Percentiles rank a stretch among this genome's conserved stretches.
Evolutionary conservation across 2,329 filamentous ascomycete species (phyloP).

Genomic region (Huntiella moniliformis): DNA sequence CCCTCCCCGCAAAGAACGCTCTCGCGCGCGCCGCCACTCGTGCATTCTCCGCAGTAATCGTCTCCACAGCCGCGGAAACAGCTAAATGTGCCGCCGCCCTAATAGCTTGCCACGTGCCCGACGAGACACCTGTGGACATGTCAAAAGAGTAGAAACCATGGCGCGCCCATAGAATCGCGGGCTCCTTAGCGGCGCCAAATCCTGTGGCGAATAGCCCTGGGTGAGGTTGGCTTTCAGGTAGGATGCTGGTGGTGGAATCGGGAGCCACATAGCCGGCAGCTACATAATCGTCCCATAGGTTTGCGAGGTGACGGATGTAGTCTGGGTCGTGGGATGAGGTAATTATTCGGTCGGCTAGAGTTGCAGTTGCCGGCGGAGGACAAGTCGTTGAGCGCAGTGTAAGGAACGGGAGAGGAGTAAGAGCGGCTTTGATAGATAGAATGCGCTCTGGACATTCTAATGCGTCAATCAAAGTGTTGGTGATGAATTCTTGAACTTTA

Average conservation of each 20-base stretch:
- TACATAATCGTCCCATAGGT: constrained; percentile 12
- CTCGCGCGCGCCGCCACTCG: constrained; percentile 1
- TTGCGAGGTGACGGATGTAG: constrained; percentile 13
- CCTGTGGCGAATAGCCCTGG: constrained; percentile 5
- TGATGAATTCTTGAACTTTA: constrained; percentile 4
- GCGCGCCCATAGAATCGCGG: constrained; percentile 12
- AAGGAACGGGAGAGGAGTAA: constrained; percentile 3
- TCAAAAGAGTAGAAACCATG: constrained; percentile 16
- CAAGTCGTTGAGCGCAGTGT: constrained; percentile 1
- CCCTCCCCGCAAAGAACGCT: constrained; percentile 1
- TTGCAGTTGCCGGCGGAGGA: constrained; percentile 1
- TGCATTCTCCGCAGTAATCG: constrained; percentile 2
- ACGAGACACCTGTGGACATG: constrained; percentile 14
- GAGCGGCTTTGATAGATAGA: constrained; percentile 1
- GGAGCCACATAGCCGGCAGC: constrained; percentile 11
- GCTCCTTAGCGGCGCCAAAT: not conserved
- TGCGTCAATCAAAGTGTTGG: constrained; percentile 5
- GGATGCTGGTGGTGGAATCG: constrained; percentile 12
- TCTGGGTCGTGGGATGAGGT: constrained; percentile 12
- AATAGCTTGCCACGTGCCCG: constrained; percentile 13
- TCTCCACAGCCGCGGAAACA: constrained; percentile 10
- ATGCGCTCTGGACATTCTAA: constrained; percentile 8
- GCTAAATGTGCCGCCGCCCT: constrained; percentile 14
- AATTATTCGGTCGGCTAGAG: constrained; percentile 7
- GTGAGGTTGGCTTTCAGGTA: constrained; percentile 15